These are phyloP conservation scores for Singerocomus inundabilis DNA, from an alignment of 1,284 basidiomycete species.

Conservation along the genomic window DNA sequence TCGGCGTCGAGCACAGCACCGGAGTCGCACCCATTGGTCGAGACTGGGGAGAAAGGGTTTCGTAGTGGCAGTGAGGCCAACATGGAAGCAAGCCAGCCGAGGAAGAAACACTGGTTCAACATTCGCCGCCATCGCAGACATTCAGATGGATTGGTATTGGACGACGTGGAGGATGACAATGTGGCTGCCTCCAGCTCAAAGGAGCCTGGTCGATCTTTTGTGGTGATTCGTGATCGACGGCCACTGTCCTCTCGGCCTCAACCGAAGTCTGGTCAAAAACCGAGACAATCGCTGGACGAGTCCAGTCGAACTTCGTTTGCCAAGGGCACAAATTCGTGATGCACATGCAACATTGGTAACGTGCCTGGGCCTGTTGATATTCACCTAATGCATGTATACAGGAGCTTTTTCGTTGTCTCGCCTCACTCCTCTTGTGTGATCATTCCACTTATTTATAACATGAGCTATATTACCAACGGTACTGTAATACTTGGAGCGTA, in stretches of 20 bases:
- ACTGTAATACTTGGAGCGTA: constrained; percentile 32
- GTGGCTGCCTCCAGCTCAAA: constrained; percentile 31
- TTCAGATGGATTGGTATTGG: constrained; percentile 48
- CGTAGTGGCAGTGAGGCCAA: constrained; percentile 26
- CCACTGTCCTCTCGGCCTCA: constrained; percentile 39
- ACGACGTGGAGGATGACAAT: constrained; percentile 33
- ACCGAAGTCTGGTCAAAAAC: constrained; percentile 18
- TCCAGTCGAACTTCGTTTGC: constrained; percentile 35
- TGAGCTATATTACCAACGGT: constrained; percentile 25
- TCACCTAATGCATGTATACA: constrained; percentile 17
- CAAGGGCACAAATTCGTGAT: constrained; percentile 27
- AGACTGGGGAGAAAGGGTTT: constrained; percentile 13
- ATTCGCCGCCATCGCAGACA: constrained; percentile 58
- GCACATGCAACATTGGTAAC: not conserved
- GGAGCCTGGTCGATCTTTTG: constrained; percentile 53
- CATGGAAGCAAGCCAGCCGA: constrained; percentile 43
- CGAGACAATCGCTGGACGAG: constrained; percentile 33
- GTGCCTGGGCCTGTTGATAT: constrained; percentile 11
- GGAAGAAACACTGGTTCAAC: constrained; percentile 69
- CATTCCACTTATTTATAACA: constrained; percentile 14
- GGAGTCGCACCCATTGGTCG: constrained; percentile 23
- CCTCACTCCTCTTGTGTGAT: constrained; percentile 6
- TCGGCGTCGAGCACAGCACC: constrained; percentile 7
- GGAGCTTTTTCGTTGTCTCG: not conserved
- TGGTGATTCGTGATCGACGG: constrained; percentile 60